A percentile compares a stretch with the other conserved stretches of the same genome.
phyloP scores from a whole-genome alignment of 306 rosid species.

The Senna siamea region DNA sequence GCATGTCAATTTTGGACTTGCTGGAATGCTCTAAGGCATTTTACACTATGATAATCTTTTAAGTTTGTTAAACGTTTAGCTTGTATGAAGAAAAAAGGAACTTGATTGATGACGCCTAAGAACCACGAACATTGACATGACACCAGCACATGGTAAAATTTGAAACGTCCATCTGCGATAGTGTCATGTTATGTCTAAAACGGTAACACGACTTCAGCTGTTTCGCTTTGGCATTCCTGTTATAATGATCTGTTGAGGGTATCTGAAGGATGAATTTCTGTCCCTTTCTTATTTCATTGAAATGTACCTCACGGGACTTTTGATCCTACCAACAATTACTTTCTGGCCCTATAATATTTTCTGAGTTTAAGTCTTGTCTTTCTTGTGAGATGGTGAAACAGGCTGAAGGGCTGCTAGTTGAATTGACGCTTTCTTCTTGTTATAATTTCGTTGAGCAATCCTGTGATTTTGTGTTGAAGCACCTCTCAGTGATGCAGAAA shows the following conservation, averaged over 20 bases:
- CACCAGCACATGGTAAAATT: background rate
- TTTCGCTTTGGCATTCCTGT: background rate
- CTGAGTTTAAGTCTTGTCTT: constrained; percentile 16
- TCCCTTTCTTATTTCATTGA: constrained; percentile 5
- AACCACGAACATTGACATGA: background rate
- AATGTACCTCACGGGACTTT: constrained; percentile 8
- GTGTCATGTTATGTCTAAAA: background rate
- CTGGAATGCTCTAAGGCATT: constrained; percentile 15
- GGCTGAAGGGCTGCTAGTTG: constrained; percentile 91
- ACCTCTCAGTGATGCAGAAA: constrained; percentile 78
- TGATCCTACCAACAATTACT: constrained; percentile 2
- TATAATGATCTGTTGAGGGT: background rate
- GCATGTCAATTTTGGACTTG: constrained; percentile 19
- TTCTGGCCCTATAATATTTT: background rate
- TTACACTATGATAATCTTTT: background rate
- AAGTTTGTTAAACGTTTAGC: background rate
- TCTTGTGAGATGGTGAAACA: constrained; percentile 50
- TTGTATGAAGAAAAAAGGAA: background rate
- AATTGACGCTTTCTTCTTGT: constrained; percentile 71
- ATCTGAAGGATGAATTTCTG: constrained; percentile 11
- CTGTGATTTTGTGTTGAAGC: constrained; percentile 77
- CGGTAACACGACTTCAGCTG: background rate
- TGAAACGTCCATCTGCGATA: background rate
- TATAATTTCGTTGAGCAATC: constrained; percentile 82
- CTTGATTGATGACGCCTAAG: background rate